Conservation (phyloP, 2,329 filamentous ascomycete genomes). For the Akanthomyces dipterigenus region DNA sequence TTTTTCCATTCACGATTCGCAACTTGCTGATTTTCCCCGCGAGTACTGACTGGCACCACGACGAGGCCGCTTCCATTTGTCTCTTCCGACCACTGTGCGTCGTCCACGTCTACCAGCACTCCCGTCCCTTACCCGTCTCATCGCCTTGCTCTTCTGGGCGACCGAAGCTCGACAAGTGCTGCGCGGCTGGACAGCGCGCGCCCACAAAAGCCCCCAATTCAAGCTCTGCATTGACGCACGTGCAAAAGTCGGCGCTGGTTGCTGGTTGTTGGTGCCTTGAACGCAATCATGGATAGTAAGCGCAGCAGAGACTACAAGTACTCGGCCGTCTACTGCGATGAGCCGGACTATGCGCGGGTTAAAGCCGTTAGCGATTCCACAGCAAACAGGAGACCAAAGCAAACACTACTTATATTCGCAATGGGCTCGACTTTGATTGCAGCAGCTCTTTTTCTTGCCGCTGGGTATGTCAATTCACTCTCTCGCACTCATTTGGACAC, state of each 20-base stretch:
- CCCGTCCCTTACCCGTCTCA: too few species aligned
- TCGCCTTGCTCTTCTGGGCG: background rate
- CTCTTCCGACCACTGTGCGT: background rate
- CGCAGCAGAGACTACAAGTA: conserved; percentile 5
- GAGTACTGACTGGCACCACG: background rate
- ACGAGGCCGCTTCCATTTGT: background rate
- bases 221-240: background rate
- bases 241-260: background rate
- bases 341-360: background rate
- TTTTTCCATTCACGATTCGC: background rate
- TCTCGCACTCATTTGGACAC: background rate
- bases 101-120: background rate
- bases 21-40: too few species aligned
- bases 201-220: conserved; percentile 1
- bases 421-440: conserved; percentile 8
- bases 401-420: background rate
- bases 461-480: background rate
- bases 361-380: background rate
- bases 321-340: conserved; percentile 1
- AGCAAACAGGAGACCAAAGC: background rate
- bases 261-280: background rate
- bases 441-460: conserved; percentile 2
- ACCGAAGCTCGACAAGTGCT: background rate
- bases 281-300: background rate
- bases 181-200: background rate